These are phyloP conservation scores for Backusella tuberculispora DNA, from an alignment of 192 early-diverging fungal species.

Conservation along the genomic window DNA sequence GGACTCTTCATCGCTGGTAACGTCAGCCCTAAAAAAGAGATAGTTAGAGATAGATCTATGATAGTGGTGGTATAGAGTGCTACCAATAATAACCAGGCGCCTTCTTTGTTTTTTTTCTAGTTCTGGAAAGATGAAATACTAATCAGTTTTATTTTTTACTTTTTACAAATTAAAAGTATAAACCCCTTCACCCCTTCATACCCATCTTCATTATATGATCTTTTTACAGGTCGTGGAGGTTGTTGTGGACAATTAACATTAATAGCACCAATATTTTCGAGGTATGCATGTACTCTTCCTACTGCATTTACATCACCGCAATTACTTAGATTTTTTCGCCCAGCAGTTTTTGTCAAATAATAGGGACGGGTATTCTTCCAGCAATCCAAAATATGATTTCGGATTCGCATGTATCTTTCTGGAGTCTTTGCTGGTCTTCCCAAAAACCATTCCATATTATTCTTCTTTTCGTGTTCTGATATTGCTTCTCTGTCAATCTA, in stretches of 20 bases:
- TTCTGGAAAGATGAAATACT: neutral
- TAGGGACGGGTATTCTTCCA: conserved; percentile 71
- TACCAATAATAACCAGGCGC: conserved; percentile 18
- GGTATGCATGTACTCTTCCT: conserved; percentile 79
- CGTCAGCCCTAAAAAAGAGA: neutral
- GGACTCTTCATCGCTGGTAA: neutral
- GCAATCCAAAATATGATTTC: conserved; percentile 82
- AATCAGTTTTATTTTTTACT: conserved; percentile 7
- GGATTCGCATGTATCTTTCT: conserved; percentile 84
- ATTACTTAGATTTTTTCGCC: conserved; percentile 72
- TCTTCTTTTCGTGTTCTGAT: conserved; percentile 51
- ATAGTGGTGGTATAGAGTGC: neutral
- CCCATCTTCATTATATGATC: conserved; percentile 18
- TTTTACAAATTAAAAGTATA: conserved; percentile 22
- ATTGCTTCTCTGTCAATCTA: conserved; percentile 49
- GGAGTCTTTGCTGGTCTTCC: conserved; percentile 80
- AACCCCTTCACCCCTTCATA: neutral
- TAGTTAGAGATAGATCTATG: neutral
- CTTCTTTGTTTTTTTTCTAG: conserved; percentile 15
- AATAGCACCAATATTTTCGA: conserved; percentile 81
- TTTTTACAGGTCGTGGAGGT: conserved; percentile 36
- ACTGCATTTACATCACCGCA: conserved; percentile 97
- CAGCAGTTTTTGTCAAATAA: conserved; percentile 85
- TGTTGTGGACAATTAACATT: conserved; percentile 65
- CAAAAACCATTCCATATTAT: conserved; percentile 67